Base-by-base conservation (phyloP, 768 basidiomycete species). In the Naganishia vaughanmartiniae region DNA sequence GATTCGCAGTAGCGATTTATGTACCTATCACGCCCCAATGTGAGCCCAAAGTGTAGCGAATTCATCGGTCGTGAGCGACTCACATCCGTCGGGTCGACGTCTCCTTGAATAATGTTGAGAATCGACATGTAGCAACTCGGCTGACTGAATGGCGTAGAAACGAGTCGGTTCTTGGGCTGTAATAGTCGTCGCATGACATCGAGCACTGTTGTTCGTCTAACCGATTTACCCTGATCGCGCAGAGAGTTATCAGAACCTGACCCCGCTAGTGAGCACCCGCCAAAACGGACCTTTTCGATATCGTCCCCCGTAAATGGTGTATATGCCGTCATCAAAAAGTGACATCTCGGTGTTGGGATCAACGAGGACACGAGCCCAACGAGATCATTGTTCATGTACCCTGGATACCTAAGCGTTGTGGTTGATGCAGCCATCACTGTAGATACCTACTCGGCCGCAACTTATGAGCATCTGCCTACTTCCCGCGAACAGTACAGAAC, bases 301-400 rank as follows among this genome's bases (percentile, higher is more conserved):
- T 93, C 89, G 81, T 97, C 95, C 73, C 91, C 91, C 5, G 94
- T 95, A 81, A 99, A 99, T 0, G 96, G 96, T 9, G 96, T 99
- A 77, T 98, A 99, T 17, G 93, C 93, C 12, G 96, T 98, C 91
- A 94, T 95, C 63, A 99, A 86, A 85, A 97, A 97, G 81, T 99
- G 95, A 79, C 94, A 97, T 60, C 94, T 86, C 31, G 95, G 95
- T 3, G 95, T 97, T 1, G 95, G 95, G 74, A 99, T 97, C 65
- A 99, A 86, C 19, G 92, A 93, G 7, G 95, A 93, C 68, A 98
- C 90, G 73, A 99, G 94, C 31, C 94, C 92, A 74, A 97, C 94
- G 45, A 98, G 87, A 78, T 99, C 95, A 76, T 97, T 99, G 84
- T 98, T 97, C 94, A 97, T 98, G 82, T 97, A 97, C 60, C 93